These are phyloP conservation scores for Sugiyamaella americana DNA, from an alignment of 805 yeast species.

Conservation along the genomic window DNA sequence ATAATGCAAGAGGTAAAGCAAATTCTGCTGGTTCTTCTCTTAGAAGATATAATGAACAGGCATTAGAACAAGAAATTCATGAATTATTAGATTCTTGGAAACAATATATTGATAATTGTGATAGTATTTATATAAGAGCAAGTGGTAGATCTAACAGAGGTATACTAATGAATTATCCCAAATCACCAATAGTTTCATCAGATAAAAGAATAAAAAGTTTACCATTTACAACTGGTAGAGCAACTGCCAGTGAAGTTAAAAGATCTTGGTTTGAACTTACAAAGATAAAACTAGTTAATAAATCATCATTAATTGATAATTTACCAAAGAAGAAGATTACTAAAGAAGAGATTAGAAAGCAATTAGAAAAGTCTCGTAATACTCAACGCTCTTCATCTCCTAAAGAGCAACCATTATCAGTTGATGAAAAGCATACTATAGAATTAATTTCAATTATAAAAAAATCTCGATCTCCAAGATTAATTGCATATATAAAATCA, in stretches of 20 bases:
- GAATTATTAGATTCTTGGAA: conserved; percentile 65
- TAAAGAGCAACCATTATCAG: conserved; percentile 14
- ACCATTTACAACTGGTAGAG: conserved; percentile 87
- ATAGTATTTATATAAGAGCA: conserved; percentile 72
- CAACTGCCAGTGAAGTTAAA: conserved; percentile 74
- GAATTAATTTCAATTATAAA: conserved; percentile 58
- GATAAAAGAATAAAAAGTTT: conserved; percentile 63
- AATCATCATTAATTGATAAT: conserved; percentile 10
- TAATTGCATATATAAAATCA: conserved; percentile 55
- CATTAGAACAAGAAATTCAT: conserved; percentile 70
- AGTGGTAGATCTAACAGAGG: conserved; percentile 63
- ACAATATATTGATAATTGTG: conserved; percentile 48
- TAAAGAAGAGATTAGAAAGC: conserved; percentile 22
- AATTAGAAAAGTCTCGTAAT: conserved; percentile 29
- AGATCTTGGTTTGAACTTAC: conserved; percentile 78
- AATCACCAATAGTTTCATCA: conserved; percentile 45
- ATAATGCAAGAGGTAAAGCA: conserved; percentile 89
- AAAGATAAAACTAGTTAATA: conserved; percentile 42
- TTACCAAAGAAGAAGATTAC: conserved; percentile 23
- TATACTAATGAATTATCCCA: conserved; percentile 56
- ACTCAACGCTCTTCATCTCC: conserved; percentile 17
- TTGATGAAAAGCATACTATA: conserved; percentile 46
- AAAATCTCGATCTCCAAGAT: conserved; percentile 70
- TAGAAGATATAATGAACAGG: conserved; percentile 85
- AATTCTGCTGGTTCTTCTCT: conserved; percentile 91